Evolutionary conservation across 2,329 filamentous ascomycete genomes (phyloP).

Genomic region (Alternaria arbusti): DNA sequence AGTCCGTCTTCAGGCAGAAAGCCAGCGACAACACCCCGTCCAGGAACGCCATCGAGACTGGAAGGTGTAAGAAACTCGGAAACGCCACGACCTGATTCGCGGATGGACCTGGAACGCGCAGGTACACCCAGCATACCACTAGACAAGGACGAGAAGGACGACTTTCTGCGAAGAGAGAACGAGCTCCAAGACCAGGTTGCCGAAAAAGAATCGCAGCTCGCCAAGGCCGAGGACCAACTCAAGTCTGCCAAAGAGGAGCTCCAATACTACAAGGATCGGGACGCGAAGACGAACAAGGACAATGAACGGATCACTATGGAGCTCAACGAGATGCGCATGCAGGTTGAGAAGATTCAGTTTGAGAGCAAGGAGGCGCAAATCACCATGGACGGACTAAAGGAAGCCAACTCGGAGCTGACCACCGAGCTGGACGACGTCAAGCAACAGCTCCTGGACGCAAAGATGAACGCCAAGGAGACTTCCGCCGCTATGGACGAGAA

Average conservation of each 20-base stretch:
- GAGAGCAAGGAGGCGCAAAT: conserved; percentile 97
- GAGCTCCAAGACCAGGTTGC: conserved; percentile 96
- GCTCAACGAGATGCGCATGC: conserved; percentile 94
- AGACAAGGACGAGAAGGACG: conserved; percentile 96
- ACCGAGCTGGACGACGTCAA: conserved; percentile 92
- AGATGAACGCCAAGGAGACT: conserved; percentile 95
- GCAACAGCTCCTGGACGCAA: conserved; percentile 92
- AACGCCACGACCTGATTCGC: conserved; percentile 63
- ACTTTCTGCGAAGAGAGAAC: conserved; percentile 93
- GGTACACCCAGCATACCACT: conserved; percentile 86
- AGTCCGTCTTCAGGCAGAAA: conserved; percentile 59
- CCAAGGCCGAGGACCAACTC: conserved; percentile 78
- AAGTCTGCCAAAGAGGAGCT: conserved; percentile 88
- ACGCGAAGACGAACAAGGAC: conserved; percentile 81
- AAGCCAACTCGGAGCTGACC: conserved; percentile 92
- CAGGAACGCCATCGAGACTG: conserved; percentile 67
- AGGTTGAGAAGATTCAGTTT: conserved; percentile 91
- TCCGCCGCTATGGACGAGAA: conserved; percentile 92
- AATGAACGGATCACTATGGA: conserved; percentile 87
- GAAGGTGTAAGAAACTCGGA: conserved; percentile 54
- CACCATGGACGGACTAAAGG: conserved; percentile 96
- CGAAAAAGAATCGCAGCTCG: conserved; percentile 85
- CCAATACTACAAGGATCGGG: conserved; percentile 81
- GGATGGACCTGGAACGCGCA: conserved; percentile 75
- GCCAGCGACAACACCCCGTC: conserved; percentile 58